Conservation (phyloP, 2,329 filamentous ascomycete genomes). For the Neocucurbitaria cava region DNA sequence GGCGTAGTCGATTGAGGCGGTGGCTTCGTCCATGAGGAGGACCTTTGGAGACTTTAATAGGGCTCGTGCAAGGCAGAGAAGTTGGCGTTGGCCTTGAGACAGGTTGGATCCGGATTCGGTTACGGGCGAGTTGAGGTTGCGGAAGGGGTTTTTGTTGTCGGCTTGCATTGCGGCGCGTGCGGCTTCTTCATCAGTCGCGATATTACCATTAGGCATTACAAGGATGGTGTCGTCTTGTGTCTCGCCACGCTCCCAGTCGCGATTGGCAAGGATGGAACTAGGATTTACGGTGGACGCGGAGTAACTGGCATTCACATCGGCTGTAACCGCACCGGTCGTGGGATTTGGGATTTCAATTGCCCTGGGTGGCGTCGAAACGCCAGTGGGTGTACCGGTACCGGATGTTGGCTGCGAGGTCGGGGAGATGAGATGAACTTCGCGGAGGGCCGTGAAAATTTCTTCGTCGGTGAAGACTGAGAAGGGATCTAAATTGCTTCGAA, state of each 20-base stretch:
- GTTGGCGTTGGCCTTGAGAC: conserved; percentile 93
- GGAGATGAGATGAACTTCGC: conserved; percentile 84
- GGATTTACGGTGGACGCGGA: conserved; percentile 43
- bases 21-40: conserved; percentile 99
- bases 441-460: conserved; percentile 84
- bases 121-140: conserved; percentile 81
- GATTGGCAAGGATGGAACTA: conserved; percentile 38
- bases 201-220: conserved; percentile 36
- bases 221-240: conserved; percentile 40
- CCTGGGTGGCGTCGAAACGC: conserved; percentile 25
- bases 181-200: conserved; percentile 35
- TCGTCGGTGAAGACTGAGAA: conserved; percentile 89
- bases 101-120: conserved; percentile 92
- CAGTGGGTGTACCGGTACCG: conserved; percentile 27
- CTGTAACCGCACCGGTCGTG: conserved; percentile 29
- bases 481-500: conserved; percentile 91
- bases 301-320: conserved; percentile 36
- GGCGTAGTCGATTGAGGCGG: conserved; percentile 94
- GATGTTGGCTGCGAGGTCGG: conserved; percentile 50
- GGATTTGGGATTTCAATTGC: conserved; percentile 45
- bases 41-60: conserved; percentile 91
- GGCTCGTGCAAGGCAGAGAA: conserved; percentile 90
- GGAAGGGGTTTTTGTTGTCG: conserved; percentile 94
- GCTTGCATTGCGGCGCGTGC: conserved; percentile 49
- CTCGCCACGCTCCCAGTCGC: conserved; percentile 37